These are phyloP conservation scores for Trifolium subterraneum DNA, from an alignment of 306 rosid species.

Conservation along the genomic window DNA sequence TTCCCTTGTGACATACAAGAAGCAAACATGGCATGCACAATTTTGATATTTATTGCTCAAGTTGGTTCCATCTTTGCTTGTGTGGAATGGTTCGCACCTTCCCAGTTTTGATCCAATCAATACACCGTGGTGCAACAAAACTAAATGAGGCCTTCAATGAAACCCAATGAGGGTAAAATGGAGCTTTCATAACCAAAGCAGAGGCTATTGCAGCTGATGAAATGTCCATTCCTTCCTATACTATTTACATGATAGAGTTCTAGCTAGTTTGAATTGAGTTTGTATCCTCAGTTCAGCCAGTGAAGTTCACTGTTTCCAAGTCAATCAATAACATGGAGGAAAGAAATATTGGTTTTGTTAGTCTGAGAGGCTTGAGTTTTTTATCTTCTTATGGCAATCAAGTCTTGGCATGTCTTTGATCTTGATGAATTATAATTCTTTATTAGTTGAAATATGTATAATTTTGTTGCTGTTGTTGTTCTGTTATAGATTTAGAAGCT, in stretches of 20 bases:
- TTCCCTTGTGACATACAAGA: background rate
- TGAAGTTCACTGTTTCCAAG: slow-evolving; percentile 14
- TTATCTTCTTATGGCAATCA: background rate
- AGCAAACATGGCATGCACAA: slow-evolving; percentile 2
- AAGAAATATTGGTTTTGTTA: background rate
- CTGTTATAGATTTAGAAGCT: background rate
- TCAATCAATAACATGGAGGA: slow-evolving; percentile 15
- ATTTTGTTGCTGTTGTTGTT: background rate
- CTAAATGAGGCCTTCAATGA: slow-evolving; percentile 17
- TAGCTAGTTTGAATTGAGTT: slow-evolving; percentile 6
- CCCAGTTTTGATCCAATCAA: slow-evolving; percentile 8
- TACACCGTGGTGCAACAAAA: background rate
- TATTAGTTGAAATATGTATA: background rate
- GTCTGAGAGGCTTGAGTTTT: slow-evolving; percentile 9
- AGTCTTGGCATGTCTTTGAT: slow-evolving; percentile 1
- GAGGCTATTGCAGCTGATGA: background rate
- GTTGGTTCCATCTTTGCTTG: slow-evolving; percentile 2
- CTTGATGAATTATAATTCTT: background rate
- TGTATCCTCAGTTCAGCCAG: slow-evolving; percentile 5
- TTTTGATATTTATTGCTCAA: background rate
- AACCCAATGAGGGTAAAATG: slow-evolving; percentile 2
- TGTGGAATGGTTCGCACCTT: background rate
- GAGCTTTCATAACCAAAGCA: background rate
- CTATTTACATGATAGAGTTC: slow-evolving; percentile 1
- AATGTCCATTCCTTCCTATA: background rate